Conservation (phyloP, 169 alveolate genomes). For the Eimeria tenella region DNA sequence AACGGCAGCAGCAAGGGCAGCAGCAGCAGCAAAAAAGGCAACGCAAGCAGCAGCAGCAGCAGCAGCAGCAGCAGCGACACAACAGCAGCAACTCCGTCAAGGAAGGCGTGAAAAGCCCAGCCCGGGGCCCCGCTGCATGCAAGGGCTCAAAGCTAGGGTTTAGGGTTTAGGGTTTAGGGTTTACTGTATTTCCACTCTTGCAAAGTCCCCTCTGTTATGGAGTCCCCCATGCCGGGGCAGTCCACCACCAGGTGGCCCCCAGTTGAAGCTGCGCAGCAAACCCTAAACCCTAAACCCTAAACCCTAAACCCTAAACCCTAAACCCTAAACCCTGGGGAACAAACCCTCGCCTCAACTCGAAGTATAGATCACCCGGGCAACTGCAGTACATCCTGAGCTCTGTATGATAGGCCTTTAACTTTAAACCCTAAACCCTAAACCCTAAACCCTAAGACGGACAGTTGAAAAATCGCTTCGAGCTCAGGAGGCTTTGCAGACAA, state of each 20-base stretch:
- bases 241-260: slow-evolving; percentile 76
- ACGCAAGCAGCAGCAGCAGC: no score
- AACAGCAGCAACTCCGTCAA: no score
- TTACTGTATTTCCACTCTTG: slow-evolving; percentile 86
- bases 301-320: neutral
- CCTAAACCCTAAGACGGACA: neutral
- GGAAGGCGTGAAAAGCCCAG: no score
- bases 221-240: slow-evolving; percentile 91
- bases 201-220: slow-evolving; percentile 92
- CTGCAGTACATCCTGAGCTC: no score
- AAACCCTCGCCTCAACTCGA: neutral
- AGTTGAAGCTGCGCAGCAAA: neutral
- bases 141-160: neutral
- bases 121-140: neutral
- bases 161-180: slow-evolving; percentile 3
- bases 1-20: neutral
- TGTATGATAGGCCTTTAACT: no score
- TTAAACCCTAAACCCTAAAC: neutral
- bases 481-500: neutral
- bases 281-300: neutral
- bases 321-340: neutral
- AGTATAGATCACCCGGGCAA: no score
- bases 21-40: no score
- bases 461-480: neutral
- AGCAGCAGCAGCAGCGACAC: no score